These are phyloP conservation scores for Setomelanomma holmii DNA, from an alignment of 2,329 filamentous ascomycete species.

Conservation along the genomic window DNA sequence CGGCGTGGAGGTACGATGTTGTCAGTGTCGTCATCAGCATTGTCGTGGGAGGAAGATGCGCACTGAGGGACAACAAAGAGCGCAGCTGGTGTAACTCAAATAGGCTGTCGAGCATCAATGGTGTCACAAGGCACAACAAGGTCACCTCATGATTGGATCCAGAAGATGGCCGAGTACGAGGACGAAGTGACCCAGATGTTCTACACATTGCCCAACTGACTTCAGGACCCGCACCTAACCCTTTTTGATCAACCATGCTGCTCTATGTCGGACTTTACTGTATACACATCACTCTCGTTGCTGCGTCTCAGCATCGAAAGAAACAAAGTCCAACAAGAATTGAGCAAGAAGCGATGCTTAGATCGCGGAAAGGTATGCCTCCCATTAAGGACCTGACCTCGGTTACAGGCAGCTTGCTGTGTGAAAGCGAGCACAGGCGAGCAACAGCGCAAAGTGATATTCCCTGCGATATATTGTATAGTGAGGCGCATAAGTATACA, in stretches of 20 bases:
- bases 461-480: no score
- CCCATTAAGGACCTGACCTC: no score
- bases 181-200: background rate
- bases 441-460: no score
- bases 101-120: background rate
- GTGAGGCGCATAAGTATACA: no score
- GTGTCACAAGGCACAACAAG: background rate
- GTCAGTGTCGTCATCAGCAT: background rate
- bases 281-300: no score
- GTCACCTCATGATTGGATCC: background rate
- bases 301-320: no score
- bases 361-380: no score
- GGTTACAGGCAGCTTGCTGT: no score
- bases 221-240: background rate
- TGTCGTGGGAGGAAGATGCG: background rate
- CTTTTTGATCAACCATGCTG: background rate
- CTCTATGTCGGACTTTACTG: no score
- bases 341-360: no score
- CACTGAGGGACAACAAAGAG: background rate
- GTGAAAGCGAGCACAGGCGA: no score
- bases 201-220: background rate
- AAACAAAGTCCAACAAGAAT: no score
- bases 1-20: background rate
- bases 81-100: background rate
- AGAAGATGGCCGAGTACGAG: background rate